Evolutionary conservation across 148 eudicot genomes (phyloP).

Genomic region (Talinum fruticosum): DNA sequence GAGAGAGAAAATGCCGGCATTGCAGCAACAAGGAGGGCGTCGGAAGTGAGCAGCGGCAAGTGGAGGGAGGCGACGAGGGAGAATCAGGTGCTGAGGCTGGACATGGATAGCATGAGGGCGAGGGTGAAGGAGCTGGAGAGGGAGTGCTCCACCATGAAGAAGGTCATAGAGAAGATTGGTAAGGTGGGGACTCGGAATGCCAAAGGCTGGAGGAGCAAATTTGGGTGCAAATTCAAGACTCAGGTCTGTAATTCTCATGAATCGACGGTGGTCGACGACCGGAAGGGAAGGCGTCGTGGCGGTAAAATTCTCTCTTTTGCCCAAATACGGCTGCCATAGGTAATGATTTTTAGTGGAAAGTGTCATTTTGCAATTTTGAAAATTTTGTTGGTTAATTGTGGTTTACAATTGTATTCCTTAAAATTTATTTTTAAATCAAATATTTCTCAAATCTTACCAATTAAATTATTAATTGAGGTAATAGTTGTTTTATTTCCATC

Average conservation of each 20-base stretch:
- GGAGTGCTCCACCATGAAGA: constrained; percentile 80
- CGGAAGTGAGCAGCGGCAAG: constrained; percentile 18
- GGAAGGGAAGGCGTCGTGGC: constrained; percentile 38
- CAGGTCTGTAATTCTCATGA: constrained; percentile 94
- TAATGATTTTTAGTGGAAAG: too few relatives aligned
- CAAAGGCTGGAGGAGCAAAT: constrained; percentile 49
- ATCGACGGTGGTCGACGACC: constrained; percentile 50
- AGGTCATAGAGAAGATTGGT: constrained; percentile 63
- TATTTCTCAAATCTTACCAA: too few relatives aligned
- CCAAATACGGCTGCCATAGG: too few relatives aligned
- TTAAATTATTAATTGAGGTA: too few relatives aligned
- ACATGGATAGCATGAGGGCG: constrained; percentile 87
- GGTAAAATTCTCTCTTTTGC: too few relatives aligned
- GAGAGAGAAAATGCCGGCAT: not conserved
- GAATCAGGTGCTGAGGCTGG: constrained; percentile 72
- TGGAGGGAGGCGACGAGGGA: constrained; percentile 61
- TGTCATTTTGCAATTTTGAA: too few relatives aligned
- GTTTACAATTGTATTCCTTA: too few relatives aligned
- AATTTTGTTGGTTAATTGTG: too few relatives aligned
- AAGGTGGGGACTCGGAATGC: constrained; percentile 22
- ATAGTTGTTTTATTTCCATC: too few relatives aligned
- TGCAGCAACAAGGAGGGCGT: not conserved
- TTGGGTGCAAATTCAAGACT: constrained; percentile 91
- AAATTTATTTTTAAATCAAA: too few relatives aligned
- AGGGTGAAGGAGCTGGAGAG: constrained; percentile 83